Conservation (phyloP, 2,329 filamentous ascomycete genomes). For the Metarhizium guizhouense region DNA sequence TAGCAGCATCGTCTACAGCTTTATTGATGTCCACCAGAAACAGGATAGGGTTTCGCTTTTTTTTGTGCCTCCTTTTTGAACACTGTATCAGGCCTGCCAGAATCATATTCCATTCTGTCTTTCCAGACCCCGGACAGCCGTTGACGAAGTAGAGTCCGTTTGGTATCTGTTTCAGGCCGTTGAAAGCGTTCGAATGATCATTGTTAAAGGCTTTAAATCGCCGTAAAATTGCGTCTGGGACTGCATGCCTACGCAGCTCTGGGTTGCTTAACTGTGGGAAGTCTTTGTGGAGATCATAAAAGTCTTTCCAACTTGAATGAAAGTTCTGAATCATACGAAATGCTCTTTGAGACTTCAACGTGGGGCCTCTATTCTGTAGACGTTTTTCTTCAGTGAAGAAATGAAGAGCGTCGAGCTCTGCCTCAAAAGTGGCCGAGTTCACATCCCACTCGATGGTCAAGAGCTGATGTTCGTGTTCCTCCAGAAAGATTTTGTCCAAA, state of each 20-base stretch:
- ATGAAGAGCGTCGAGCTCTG: conserved; percentile 22
- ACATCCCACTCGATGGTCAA: conserved; percentile 20
- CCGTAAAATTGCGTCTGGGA: conserved; percentile 17
- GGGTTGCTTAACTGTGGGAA: conserved; percentile 28
- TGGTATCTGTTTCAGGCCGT: conserved; percentile 25
- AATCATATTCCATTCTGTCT: conserved; percentile 37
- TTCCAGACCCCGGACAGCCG: conserved; percentile 38
- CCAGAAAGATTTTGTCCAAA: conserved; percentile 9
- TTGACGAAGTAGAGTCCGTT: conserved; percentile 35
- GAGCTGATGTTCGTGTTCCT: conserved; percentile 9
- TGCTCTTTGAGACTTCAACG: conserved; percentile 13
- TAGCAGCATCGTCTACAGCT: conserved; percentile 35
- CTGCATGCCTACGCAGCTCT: neutral
- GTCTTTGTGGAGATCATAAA: conserved; percentile 14
- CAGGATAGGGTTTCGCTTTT: conserved; percentile 24
- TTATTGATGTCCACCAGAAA: conserved; percentile 40
- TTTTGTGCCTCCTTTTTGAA: conserved; percentile 15
- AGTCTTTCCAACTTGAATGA: conserved; percentile 10
- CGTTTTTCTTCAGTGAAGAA: conserved; percentile 15
- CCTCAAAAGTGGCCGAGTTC: conserved; percentile 20
- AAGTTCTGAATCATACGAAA: conserved; percentile 26
- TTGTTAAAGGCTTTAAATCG: conserved; percentile 25
- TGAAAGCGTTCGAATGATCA: conserved; percentile 29
- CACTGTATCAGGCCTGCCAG: conserved; percentile 29
- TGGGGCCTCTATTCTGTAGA: conserved; percentile 10